phyloP scores from a whole-genome alignment of 345 rosid genomes.

The Jatropha curcas region DNA sequence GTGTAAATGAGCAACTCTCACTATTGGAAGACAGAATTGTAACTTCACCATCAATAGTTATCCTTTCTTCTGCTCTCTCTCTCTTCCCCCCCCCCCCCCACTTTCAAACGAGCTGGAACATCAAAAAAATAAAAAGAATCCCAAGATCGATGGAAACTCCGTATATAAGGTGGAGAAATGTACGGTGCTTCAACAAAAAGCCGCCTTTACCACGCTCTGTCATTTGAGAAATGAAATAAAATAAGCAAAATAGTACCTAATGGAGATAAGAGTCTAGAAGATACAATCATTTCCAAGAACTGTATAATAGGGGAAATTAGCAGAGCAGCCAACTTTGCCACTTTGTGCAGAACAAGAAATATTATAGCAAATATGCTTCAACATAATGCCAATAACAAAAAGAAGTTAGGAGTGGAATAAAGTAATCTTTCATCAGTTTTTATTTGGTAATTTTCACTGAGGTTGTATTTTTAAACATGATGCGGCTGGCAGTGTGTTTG shows the following conservation, averaged over 20 bases:
- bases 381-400: neutral
- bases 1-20: no score
- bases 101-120: no score
- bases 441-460: no score
- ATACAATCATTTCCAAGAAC: neutral
- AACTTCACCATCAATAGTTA: no score
- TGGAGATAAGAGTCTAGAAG: neutral
- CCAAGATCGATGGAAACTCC: slow-evolving; percentile 95
- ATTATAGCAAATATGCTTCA: neutral
- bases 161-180: slow-evolving; percentile 91
- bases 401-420: no score
- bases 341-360: neutral
- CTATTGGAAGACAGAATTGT: no score
- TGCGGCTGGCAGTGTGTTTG: no score
- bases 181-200: slow-evolving; percentile 97
- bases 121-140: slow-evolving; percentile 83
- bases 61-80: no score
- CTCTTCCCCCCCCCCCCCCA: no score
- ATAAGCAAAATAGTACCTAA: neutral
- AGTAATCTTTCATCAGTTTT: no score
- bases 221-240: slow-evolving; percentile 6
- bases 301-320: neutral
- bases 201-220: slow-evolving; percentile 93
- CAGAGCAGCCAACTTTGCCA: neutral
- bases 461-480: no score